Base-by-base conservation (phyloP, 805 yeast species). In the Zygotorulaspora florentina region DNA sequence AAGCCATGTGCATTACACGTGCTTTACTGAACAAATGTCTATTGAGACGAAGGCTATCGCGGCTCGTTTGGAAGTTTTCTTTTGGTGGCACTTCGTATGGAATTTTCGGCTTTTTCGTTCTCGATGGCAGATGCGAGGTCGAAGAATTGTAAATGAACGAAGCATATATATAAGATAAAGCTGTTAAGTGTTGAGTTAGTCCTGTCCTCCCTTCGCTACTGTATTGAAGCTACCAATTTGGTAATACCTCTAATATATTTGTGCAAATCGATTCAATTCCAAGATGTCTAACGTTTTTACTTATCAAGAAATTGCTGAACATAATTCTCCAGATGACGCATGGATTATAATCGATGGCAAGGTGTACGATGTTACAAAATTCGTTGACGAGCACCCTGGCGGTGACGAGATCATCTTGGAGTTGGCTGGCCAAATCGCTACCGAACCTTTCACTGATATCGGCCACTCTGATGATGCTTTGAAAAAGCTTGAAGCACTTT, bases 391-490 rank as follows among this genome's bases (percentile, higher is more conserved):
- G 53, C 84, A 79, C 61, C 84, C 85, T 20, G 96, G 96, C 62
- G 96, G 96, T 46, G 84, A 82, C 45, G 96, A 87, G 62, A 85
- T 87, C 27, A 72, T 87, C 46, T 67, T 79, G 41, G 95, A 87
- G 56, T 76, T 80, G 61, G 95, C 85, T 27, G 96, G 96, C 36
- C 75, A 76, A 48, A 96, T 88, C 64, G 90, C 89, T 46, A 87
- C 96, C 8, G 79, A 78, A 43, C 81, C 88, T 39, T 77, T 91
- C 76, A 80, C 83, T 7, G 97, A 91, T 59, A 90, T 93, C 64
- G 99, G 99, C 29, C 99, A 93, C 71, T 88, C 98, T 29, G 97
- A 90, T 52, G 96, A 90, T 56, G 98, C 99, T 34, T 81, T 82
- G 57, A 93, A 84, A 58, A 74, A 84, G 56, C 73, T 93, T 59